Evolutionary conservation across 2,329 filamentous ascomycete species (phyloP), one percentile per base, ranked within the genome.

Genomic region (Colletotrichum viniferum): DNA sequence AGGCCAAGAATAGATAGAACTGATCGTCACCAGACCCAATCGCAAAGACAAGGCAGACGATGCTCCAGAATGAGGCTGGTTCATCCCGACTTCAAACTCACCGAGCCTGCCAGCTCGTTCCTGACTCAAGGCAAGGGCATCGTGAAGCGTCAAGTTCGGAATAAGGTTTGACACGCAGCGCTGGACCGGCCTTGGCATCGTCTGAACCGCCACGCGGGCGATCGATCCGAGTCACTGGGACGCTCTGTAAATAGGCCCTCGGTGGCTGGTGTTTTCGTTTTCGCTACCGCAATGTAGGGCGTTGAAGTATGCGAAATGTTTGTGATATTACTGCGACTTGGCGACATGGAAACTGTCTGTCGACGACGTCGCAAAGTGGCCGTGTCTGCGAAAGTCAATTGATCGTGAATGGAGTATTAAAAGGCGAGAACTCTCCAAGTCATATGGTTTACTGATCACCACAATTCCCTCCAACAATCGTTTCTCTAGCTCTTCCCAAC

Each of bases 161-260:
- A 48, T 48, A 48, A 48, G 43, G 43, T 48, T 48, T 48, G 43
- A 21, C 43, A 48, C 5, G 43, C 43, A 48, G n/a, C 10, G n/a
- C 43, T 48, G 43, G 28, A 16, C 58, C 58, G 24, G 58, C 24
- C 58, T 61, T 61, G 58, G 58, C 58, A 61, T 21, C 58, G 26
- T 61, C 58, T 61, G 58, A 61, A 61, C 58, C 28, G 58, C 28
- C 58, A 61, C 26, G n/a, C 43, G 43, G 10, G 43, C 18, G 43
- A 48, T 48, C 43, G 43, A 48, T 48, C 43, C 10, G 7, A 38
- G 3, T 26, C 5, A 8, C 24, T 24, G 16, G 48, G 18, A 1
- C 24, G 5, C 6, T 2, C 48, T 58, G 55, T 9, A 28, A 61
- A 61, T 61, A 48, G 43, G n/a, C n/a, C 43, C n/a, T 0, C n/a